Base-by-base conservation (phyloP, 1,284 basidiomycete species). In the Naganishia cerealis region DNA sequence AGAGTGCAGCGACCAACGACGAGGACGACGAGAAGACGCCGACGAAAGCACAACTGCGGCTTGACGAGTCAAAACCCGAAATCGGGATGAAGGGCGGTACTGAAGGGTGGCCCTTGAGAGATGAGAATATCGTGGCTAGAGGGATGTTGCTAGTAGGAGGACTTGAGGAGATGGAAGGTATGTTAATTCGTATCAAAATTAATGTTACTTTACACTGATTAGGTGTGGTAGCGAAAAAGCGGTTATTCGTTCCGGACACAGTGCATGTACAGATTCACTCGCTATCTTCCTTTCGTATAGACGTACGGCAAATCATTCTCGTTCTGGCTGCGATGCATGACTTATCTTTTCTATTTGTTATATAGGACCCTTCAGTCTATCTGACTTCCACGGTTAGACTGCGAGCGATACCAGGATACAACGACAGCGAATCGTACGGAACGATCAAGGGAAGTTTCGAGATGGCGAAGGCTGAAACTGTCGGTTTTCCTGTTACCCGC, bases 71-170 rank as follows among this genome's bases (percentile, higher is more conserved):
- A 10, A n/a, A 53, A 50, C 43, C 46, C 7, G 54, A 57, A 9
- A 40, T 36, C 2, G 48, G 16, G 50, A 26, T 26, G 59, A 57
- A 58, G 29, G 36, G 38, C 3, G 46, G 46, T 50, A 24, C 46
- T 50, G 59, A 57, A 46, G 42, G 57, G 5, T 67, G 52, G 43
- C 66, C 67, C n/a, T 15, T 65, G 39, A 33, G 40, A 7, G 52
- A 63, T 29, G 54, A 68, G 39, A 5, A 57, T 29, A 57, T 68
- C 21, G 24, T 50, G 21, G 26, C 54, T n/a, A 63, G 42, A 24
- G 67, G 59, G 9, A 63, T 68, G 61, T 61, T 68, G 13, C 48
- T 68, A 3, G 61, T 68, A 12, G 67, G 67, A 6, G 67, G 67
- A 18, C 46, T 38, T 12, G 55, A 57, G 24, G 38, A 54, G n/a